A percentile compares a stretch with the other conserved stretches of the same genome.
These are phyloP conservation scores for Exutisphaerella laricina DNA, from an alignment of 2,329 filamentous ascomycete genomes.

Conservation along the genomic window DNA sequence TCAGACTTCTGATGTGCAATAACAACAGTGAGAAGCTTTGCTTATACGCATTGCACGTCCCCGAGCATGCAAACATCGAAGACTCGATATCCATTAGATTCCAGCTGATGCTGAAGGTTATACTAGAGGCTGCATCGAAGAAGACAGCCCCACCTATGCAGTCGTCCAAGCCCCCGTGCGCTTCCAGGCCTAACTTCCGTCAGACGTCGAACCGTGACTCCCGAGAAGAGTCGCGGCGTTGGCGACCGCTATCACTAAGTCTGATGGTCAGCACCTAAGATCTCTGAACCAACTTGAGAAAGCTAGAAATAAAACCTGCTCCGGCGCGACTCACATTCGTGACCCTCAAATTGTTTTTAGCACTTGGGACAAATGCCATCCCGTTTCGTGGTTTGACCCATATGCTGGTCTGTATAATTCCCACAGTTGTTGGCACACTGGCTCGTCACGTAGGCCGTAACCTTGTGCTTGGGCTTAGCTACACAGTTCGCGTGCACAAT, in stretches of 20 bases:
- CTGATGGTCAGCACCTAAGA: conserved; percentile 2
- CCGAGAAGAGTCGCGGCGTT: conserved; percentile 5
- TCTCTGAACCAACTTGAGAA: conserved; percentile 5
- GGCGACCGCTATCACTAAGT: conserved; percentile 5
- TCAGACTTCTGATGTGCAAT: conserved; percentile 8
- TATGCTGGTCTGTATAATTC: conserved; percentile 7
- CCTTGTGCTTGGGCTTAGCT: conserved; percentile 5
- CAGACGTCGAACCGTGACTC: conserved; percentile 6
- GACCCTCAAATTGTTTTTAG: conserved; percentile 8
- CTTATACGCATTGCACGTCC: conserved; percentile 6
- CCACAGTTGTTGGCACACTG: conserved; percentile 7
- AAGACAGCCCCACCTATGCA: too few relatives aligned
- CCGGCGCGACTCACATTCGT: conserved; percentile 7
- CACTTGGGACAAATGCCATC: conserved; percentile 6
- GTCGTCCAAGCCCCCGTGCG: conserved; percentile 2
- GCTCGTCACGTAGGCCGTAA: neutral
- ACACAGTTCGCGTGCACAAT: conserved; percentile 5
- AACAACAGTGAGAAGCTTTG: conserved; percentile 8
- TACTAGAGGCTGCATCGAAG: too few relatives aligned
- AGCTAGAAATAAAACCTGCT: too few relatives aligned
- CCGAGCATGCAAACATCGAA: conserved; percentile 4
- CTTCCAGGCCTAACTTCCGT: conserved; percentile 4
- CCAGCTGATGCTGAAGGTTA: too few relatives aligned
- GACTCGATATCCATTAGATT: conserved; percentile 4
- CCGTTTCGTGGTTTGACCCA: conserved; percentile 7